Conservation (phyloP, 148 eudicot genomes). For the Euryodendron excelsum region DNA sequence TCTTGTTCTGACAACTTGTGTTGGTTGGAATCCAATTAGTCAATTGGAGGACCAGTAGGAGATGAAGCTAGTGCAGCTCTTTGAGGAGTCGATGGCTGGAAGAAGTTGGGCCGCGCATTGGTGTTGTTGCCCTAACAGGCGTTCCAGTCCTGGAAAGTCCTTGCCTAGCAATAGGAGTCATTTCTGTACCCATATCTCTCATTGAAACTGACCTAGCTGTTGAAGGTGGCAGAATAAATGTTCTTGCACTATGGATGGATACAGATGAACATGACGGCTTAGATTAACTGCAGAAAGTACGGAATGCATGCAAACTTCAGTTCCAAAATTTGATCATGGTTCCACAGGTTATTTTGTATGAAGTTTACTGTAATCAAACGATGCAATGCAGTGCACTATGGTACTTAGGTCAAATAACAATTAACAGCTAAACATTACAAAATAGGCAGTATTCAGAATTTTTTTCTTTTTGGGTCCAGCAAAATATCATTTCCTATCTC, state of each 20-base stretch:
- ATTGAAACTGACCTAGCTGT: conserved; percentile 72
- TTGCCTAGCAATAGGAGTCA: conserved; percentile 80
- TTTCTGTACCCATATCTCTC: conserved; percentile 88
- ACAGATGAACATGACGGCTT: conserved; percentile 39
- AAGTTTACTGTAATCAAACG: neutral
- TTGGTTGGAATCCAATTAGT: conserved; percentile 18
- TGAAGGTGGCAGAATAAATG: conserved; percentile 43
- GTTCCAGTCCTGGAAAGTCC: conserved; percentile 86
- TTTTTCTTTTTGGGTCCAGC: no score
- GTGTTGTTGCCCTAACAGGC: conserved; percentile 73
- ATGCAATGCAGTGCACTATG: neutral
- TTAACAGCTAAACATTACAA: neutral
- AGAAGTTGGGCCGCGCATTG: conserved; percentile 49
- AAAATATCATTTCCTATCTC: no score
- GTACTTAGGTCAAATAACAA: neutral
- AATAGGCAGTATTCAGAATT: neutral
- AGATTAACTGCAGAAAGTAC: conserved; percentile 43
- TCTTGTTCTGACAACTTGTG: conserved; percentile 54
- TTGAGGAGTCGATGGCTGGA: conserved; percentile 55
- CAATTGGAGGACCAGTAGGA: conserved; percentile 22
- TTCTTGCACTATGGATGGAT: conserved; percentile 39
- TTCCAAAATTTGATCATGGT: neutral
- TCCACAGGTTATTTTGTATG: neutral
- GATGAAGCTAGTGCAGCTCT: conserved; percentile 38
- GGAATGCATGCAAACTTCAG: conserved; percentile 12